Evolutionary conservation across 257 asterid species (phyloP), one percentile per base, ranked within the genome.

Genomic region (Gentiana straminea): DNA sequence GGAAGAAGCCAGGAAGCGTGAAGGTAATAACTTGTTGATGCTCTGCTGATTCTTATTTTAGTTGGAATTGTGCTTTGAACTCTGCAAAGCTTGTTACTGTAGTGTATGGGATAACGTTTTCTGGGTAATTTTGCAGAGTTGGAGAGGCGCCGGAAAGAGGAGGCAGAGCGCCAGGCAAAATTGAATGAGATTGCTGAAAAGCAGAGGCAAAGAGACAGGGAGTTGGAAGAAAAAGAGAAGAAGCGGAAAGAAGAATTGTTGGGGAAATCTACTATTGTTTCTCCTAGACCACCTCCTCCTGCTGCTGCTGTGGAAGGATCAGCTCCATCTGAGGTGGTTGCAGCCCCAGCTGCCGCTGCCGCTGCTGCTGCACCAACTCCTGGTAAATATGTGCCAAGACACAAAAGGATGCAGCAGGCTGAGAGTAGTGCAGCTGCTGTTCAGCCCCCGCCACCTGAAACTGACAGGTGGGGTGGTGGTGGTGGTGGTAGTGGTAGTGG

Each of bases 1-100:
- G 80, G 97, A 86, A 78, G 95, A 81, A 68, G 93, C 87, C 37
- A 74, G 82, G 62, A 89, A 71, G 71, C 88, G 32, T 57, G 95
- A 89, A 89, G 97, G 97, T 89, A 78, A 45, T 12, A 11, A 34
- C 46, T 15, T 12, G 3, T 9, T 32, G 44, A 10, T 43, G 15
- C 32, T 38, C 43, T 61, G 65, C 35, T 41, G 7, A 13, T 61
- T 61, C 51, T 37, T 60, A 0, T 7, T 39, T 1, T 33, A 2
- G 41, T 44, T 8, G 35, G 33, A 24, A 7, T 52, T 39, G 7
- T 3, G 44, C 44, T 39, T 7, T 39, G 8, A 39, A 39, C 44
- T 7, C 8, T 24, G 24, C 24, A 24, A 4, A 39, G 4, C 44
- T 39, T 4, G 44, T 39, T 3, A 39, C 8, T 39, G 44, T 39